Conservation (phyloP, 2,329 filamentous ascomycete species). For the Trichoderma sp. region DNA sequence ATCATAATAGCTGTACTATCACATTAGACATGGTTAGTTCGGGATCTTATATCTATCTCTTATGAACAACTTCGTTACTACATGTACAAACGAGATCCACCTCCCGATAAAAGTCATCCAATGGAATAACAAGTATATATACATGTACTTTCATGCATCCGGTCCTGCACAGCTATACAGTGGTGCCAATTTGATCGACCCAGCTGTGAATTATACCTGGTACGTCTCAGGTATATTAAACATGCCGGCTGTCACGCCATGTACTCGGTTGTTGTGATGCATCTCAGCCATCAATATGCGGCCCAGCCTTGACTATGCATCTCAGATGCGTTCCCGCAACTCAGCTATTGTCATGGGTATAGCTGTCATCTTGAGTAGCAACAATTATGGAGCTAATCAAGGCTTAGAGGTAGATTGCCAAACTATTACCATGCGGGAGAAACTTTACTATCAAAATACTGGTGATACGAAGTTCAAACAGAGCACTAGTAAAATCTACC, state of each 20-base stretch:
- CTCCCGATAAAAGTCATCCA: neutral
- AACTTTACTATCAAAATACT: neutral
- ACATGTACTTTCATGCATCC: neutral
- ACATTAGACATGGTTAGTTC: too few species aligned
- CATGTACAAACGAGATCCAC: neutral
- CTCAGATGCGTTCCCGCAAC: neutral
- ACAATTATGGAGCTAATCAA: neutral
- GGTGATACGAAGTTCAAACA: neutral
- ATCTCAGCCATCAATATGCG: neutral
- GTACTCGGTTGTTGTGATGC: neutral
- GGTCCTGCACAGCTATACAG: neutral
- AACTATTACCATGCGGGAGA: neutral
- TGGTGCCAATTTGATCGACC: neutral
- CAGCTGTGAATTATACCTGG: neutral
- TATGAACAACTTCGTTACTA: neutral
- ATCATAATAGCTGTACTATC: fast-evolving
- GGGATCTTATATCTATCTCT: too few species aligned
- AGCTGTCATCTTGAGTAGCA: neutral
- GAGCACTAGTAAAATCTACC: neutral
- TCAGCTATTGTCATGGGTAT: neutral
- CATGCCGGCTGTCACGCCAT: neutral
- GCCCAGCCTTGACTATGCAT: neutral
- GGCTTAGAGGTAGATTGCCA: neutral
- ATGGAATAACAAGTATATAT: fast-evolving
- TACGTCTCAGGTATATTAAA: neutral